These are phyloP conservation scores for Lactarius vividus DNA, from an alignment of 768 basidiomycete species.

Conservation along the genomic window DNA sequence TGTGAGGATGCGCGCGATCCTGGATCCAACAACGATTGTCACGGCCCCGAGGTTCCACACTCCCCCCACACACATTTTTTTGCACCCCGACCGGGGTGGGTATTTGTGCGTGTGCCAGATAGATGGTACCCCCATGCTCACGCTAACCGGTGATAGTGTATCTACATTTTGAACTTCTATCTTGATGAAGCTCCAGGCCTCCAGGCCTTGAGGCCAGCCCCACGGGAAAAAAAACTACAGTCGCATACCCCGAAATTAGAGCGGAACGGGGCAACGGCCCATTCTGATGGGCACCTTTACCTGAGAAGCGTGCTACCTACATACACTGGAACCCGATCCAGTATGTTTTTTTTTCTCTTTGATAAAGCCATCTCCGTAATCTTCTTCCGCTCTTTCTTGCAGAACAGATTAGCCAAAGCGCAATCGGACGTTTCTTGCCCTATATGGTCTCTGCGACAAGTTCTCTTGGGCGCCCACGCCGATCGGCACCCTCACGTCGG, in stretches of 20 bases:
- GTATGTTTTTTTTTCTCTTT: not conserved
- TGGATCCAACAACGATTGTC: not conserved
- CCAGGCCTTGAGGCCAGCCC: conserved; percentile 6
- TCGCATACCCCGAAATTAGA: not conserved
- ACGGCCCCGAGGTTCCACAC: not conserved
- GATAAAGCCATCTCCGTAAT: conserved; percentile 12
- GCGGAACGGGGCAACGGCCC: not conserved
- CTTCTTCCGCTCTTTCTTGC: not conserved
- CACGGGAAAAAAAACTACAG: not conserved
- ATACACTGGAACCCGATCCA: not conserved
- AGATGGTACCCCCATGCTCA: not conserved
- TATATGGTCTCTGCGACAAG: not conserved
- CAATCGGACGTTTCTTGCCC: conserved; percentile 2
- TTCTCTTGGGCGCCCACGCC: conserved; percentile 15
- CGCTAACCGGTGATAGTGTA: conserved; percentile 2
- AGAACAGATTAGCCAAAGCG: not conserved
- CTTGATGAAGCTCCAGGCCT: conserved; percentile 12
- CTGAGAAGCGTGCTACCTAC: not conserved
- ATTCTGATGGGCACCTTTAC: conserved; percentile 5
- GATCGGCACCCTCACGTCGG: conserved; percentile 21
- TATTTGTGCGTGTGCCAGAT: not conserved
- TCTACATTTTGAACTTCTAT: conserved; percentile 3
- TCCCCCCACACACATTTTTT: not conserved
- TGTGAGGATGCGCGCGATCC: not conserved
- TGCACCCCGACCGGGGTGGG: not conserved